These are phyloP conservation scores for Tylopilus plumbeoviolaceoides DNA, from an alignment of 768 basidiomycete species.

Conservation along the genomic window DNA sequence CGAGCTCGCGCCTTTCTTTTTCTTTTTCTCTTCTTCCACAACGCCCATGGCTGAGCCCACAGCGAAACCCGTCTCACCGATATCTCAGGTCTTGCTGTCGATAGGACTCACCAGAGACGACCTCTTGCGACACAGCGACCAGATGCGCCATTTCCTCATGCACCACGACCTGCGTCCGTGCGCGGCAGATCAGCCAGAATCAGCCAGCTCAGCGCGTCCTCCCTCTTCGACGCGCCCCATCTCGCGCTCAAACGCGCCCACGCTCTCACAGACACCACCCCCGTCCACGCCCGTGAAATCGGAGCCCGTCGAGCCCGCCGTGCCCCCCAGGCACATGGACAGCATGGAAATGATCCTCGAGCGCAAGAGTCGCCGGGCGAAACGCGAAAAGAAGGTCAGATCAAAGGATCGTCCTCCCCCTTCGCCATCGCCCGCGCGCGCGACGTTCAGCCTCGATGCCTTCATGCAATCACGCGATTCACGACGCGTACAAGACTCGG, in stretches of 20 bases:
- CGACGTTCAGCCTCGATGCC: conserved; percentile 43
- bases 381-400: conserved; percentile 45
- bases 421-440: conserved; percentile 50
- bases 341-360: conserved; percentile 79
- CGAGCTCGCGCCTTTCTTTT: conserved; percentile 7
- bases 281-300: conserved; percentile 62
- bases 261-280: conserved; percentile 33
- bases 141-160: conserved; percentile 78
- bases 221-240: conserved; percentile 42
- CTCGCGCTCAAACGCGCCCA: conserved; percentile 49
- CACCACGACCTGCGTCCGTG: conserved; percentile 47
- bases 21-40: background rate
- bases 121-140: conserved; percentile 62
- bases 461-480: conserved; percentile 57
- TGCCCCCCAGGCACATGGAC: conserved; percentile 57
- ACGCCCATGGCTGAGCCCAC: conserved; percentile 18
- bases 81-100: conserved; percentile 64
- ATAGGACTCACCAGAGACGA: conserved; percentile 78
- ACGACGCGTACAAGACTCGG: conserved; percentile 34
- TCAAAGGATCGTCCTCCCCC: conserved; percentile 49
- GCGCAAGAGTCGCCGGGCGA: conserved; percentile 55
- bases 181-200: conserved; percentile 32
- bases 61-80: conserved; percentile 51
- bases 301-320: conserved; percentile 48
- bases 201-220: conserved; percentile 35